phyloP scores from a whole-genome alignment of 805 yeast species.

The Scheffersomyces amazonensis region DNA sequence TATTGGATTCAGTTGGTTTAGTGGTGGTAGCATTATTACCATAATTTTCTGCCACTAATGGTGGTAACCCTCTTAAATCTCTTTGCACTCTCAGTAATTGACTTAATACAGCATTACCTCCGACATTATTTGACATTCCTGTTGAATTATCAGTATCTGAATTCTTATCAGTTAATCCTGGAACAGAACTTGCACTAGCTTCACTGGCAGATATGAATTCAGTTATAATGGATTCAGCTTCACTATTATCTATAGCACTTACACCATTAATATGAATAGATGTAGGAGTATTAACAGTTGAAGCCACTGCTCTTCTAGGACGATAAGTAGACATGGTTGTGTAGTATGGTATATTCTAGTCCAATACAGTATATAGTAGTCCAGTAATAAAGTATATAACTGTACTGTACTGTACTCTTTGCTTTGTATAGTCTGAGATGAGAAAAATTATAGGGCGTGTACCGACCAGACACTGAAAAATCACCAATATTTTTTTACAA shows the following conservation, averaged over 20 bases:
- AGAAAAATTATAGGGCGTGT: no score
- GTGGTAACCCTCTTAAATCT: constrained; percentile 79
- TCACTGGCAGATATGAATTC: constrained; percentile 42
- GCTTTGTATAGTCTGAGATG: no score
- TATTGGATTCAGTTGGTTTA: constrained; percentile 25
- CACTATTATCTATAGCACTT: constrained; percentile 29
- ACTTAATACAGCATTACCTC: constrained; percentile 41
- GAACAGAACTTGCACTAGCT: constrained; percentile 24
- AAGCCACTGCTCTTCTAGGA: constrained; percentile 39
- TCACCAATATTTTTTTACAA: no score
- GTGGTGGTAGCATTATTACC: no score
- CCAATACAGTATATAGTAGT: no score
- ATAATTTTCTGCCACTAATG: constrained; percentile 26
- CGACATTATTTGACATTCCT: constrained; percentile 30
- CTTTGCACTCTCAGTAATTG: constrained; percentile 75
- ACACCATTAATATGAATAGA: constrained; percentile 29
- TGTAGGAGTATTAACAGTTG: constrained; percentile 49
- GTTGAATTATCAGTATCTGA: constrained; percentile 20
- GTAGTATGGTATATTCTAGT: no score
- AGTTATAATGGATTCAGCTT: constrained; percentile 46
- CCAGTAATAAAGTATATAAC: no score
- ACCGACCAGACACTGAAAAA: no score
- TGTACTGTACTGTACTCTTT: no score
- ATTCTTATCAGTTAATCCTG: constrained; percentile 13
- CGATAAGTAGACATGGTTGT: no score